phyloP scores from a whole-genome alignment of 139 green algal genomes.

The Pseudopediastrum boryanum region DNA sequence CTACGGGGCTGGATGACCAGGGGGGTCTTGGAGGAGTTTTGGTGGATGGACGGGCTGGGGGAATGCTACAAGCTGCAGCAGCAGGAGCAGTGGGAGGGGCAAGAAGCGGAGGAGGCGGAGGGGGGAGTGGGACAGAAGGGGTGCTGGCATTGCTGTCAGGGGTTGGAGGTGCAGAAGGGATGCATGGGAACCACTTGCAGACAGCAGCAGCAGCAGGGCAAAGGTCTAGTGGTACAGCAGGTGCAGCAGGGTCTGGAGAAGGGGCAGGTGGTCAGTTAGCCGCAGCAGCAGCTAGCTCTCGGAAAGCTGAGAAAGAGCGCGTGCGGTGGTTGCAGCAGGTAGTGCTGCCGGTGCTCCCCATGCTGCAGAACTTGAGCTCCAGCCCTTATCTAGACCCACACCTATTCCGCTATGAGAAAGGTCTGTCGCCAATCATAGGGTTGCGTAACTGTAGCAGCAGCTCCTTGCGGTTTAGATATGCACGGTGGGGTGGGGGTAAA shows the following conservation, averaged over 20 bases:
- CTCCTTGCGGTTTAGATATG: slow-evolving; percentile 10
- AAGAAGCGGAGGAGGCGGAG: too few relatives aligned
- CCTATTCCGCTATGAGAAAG: slow-evolving; percentile 28
- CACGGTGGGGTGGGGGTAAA: too few relatives aligned
- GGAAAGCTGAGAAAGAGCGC: slow-evolving; percentile 24
- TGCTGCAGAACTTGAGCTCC: slow-evolving; percentile 16
- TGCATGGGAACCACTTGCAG: too few relatives aligned
- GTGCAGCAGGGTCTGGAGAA: neutral
- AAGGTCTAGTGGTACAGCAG: slow-evolving; percentile 7
- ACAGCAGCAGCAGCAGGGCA: slow-evolving; percentile 7
- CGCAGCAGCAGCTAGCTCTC: slow-evolving; percentile 15
- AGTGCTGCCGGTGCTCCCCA: slow-evolving; percentile 32
- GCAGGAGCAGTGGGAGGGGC: slow-evolving; percentile 1
- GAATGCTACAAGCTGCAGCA: too few relatives aligned
- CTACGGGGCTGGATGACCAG: neutral
- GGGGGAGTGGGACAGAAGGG: too few relatives aligned
- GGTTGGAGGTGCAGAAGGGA: too few relatives aligned
- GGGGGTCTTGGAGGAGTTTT: too few relatives aligned
- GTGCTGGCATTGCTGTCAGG: too few relatives aligned
- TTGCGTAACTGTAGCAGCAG: slow-evolving; percentile 16
- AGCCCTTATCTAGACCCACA: slow-evolving; percentile 34
- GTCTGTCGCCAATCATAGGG: slow-evolving; percentile 29
- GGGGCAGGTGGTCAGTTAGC: neutral
- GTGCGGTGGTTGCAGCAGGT: slow-evolving; percentile 24
- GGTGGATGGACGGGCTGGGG: too few relatives aligned